phyloP scores from a whole-genome alignment of 2,329 filamentous ascomycete genomes.

The Tolypocladium endophyticum region DNA sequence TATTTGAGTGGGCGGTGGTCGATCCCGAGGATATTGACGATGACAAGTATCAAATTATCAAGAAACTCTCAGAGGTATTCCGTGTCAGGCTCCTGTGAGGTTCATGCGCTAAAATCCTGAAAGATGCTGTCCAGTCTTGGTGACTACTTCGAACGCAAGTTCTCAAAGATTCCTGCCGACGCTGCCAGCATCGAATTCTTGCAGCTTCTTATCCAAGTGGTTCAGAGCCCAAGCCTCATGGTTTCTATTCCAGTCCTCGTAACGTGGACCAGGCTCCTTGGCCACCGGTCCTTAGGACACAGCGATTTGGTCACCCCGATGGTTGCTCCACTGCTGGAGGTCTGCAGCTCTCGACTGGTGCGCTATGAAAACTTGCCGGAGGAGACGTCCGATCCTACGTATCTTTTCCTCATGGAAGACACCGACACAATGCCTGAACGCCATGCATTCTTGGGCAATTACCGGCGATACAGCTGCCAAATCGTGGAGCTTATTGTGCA shows the following conservation, averaged over 20 bases:
- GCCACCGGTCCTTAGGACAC: constrained; percentile 55
- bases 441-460: constrained; percentile 92
- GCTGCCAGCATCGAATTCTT: constrained; percentile 65
- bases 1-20: constrained; percentile 73
- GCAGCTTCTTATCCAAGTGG: constrained; percentile 65
- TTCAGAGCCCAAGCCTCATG: constrained; percentile 77
- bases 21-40: constrained; percentile 79
- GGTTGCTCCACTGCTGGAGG: constrained; percentile 68
- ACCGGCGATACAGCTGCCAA: constrained; percentile 78
- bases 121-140: constrained; percentile 79
- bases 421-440: constrained; percentile 90
- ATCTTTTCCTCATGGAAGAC: constrained; percentile 80
- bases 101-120: constrained; percentile 3
- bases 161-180: constrained; percentile 51
- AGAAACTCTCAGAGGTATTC: constrained; percentile 83
- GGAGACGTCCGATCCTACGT: constrained; percentile 68
- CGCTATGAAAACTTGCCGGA: constrained; percentile 81
- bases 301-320: constrained; percentile 51
- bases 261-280: constrained; percentile 76
- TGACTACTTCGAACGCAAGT: constrained; percentile 72
- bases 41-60: constrained; percentile 81
- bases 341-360: constrained; percentile 73
- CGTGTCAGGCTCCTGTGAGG: background rate
- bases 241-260: constrained; percentile 90
- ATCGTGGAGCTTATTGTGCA: constrained; percentile 82